These are phyloP conservation scores for Rhizoclosmatium globosum DNA, from an alignment of 192 early-diverging fungal genomes.

Conservation along the genomic window DNA sequence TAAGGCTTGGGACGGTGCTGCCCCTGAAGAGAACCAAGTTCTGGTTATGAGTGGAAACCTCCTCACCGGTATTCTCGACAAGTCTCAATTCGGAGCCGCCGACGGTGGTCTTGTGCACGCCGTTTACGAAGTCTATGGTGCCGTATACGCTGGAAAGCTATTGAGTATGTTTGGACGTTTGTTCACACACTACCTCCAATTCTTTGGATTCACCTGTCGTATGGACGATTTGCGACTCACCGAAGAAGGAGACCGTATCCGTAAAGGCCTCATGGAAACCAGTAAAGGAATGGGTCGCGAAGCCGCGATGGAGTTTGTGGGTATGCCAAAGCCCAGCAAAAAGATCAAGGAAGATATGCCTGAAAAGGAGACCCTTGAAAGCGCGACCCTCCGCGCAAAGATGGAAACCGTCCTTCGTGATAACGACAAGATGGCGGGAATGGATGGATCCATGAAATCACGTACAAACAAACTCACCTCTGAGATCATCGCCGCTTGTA, in stretches of 20 bases:
- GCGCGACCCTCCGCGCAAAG: slow-evolving; percentile 31
- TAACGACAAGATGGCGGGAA: slow-evolving; percentile 83
- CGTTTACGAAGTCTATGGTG: slow-evolving; percentile 94
- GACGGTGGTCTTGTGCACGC: slow-evolving; percentile 94
- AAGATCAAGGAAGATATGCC: slow-evolving; percentile 47
- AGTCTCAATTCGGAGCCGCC: slow-evolving; percentile 95
- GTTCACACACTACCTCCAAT: slow-evolving; percentile 90
- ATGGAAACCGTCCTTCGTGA: slow-evolving; percentile 89
- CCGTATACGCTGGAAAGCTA: slow-evolving; percentile 86
- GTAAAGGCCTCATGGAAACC: slow-evolving; percentile 75
- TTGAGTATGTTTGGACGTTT: slow-evolving; percentile 90
- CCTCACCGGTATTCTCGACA: slow-evolving; percentile 93
- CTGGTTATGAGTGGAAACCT: slow-evolving; percentile 89
- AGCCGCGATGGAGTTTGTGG: slow-evolving; percentile 78
- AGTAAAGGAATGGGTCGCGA: slow-evolving; percentile 71
- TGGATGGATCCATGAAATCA: slow-evolving; percentile 89
- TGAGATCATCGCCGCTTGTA: slow-evolving; percentile 75
- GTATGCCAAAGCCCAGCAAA: slow-evolving; percentile 50
- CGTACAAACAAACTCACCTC: slow-evolving; percentile 84
- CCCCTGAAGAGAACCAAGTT: slow-evolving; percentile 84
- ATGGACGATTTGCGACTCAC: slow-evolving; percentile 98
- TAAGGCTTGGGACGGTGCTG: slow-evolving; percentile 84
- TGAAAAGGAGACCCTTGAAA: slow-evolving; percentile 43
- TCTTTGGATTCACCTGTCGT: slow-evolving; percentile 92
- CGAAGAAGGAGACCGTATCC: slow-evolving; percentile 76